These are phyloP conservation scores for Podaxis sp. DNA, from an alignment of 768 basidiomycete species.

Conservation along the genomic window DNA sequence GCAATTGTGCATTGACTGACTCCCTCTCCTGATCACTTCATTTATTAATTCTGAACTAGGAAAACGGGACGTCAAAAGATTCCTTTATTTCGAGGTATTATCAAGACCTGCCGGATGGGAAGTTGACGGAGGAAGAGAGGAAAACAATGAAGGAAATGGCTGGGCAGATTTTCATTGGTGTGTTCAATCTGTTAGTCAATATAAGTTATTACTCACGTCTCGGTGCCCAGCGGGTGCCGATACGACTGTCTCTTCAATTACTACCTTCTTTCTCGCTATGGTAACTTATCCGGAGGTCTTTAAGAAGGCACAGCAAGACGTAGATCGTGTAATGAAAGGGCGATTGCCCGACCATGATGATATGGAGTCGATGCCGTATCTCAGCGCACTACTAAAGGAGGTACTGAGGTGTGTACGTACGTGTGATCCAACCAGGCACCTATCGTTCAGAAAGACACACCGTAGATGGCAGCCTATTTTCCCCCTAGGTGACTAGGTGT, in stretches of 20 bases:
- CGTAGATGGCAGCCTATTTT: constrained; percentile 5
- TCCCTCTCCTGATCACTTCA: too few species aligned
- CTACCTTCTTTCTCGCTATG: constrained; percentile 15
- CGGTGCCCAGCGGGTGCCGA: constrained; percentile 9
- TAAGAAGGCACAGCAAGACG: constrained; percentile 33
- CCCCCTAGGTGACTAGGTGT: neutral
- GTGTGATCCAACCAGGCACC: constrained; percentile 10
- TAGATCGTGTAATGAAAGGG: constrained; percentile 27
- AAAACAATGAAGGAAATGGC: constrained; percentile 15
- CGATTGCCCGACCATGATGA: constrained; percentile 17
- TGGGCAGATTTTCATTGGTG: constrained; percentile 17
- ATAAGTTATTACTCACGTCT: neutral
- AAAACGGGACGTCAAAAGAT: constrained; percentile 12
- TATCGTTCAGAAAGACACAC: neutral
- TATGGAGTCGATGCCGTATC: constrained; percentile 16
- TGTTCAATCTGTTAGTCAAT: neutral
- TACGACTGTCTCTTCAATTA: constrained; percentile 7
- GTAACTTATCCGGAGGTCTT: constrained; percentile 26
- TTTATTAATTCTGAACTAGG: constrained; percentile 2
- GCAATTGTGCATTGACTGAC: constrained; percentile 14
- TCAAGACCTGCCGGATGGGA: constrained; percentile 11
- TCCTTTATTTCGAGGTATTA: constrained; percentile 14
- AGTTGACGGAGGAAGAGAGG: constrained; percentile 8
- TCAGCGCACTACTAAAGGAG: constrained; percentile 18
- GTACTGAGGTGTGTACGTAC: constrained; percentile 12